Conservation (phyloP, 345 rosid genomes). For the Brassica rapa region DNA sequence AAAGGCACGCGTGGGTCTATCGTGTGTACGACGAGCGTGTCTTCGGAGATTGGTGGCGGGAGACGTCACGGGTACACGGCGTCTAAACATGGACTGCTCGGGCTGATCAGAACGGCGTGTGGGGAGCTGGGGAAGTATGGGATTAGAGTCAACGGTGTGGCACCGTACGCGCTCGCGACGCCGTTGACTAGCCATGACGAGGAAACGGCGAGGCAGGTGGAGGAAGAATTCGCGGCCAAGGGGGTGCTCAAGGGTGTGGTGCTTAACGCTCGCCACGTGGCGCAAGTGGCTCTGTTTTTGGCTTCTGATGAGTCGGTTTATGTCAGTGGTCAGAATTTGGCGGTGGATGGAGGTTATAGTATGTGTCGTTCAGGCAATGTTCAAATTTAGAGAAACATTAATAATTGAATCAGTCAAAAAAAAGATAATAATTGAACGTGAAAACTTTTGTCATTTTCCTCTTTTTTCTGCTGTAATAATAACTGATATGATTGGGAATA, state of each 20-base stretch:
- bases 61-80: background rate
- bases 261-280: slow-evolving; percentile 68
- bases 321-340: slow-evolving; percentile 79
- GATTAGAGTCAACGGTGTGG: slow-evolving; percentile 76
- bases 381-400: background rate
- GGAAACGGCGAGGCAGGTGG: slow-evolving; percentile 47
- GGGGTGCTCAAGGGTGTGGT: slow-evolving; percentile 67
- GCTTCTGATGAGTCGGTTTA: slow-evolving; percentile 82
- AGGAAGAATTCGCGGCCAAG: slow-evolving; percentile 37
- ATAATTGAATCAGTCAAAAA: too few relatives aligned
- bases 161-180: slow-evolving; percentile 76
- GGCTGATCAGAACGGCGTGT: background rate
- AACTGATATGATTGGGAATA: too few relatives aligned
- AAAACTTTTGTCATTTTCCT: background rate
- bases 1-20: slow-evolving; percentile 1
- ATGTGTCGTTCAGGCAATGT: slow-evolving; percentile 42
- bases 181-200: slow-evolving; percentile 50
- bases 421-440: too few relatives aligned
- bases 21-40: background rate
- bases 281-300: slow-evolving; percentile 77
- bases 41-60: background rate
- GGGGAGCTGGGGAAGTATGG: slow-evolving; percentile 45
- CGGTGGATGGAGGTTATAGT: slow-evolving; percentile 73
- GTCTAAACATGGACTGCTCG: background rate
- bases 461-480: too few relatives aligned